These are phyloP conservation scores for Penicillium sp. DNA, from an alignment of 2,329 filamentous ascomycete genomes.

Conservation along the genomic window DNA sequence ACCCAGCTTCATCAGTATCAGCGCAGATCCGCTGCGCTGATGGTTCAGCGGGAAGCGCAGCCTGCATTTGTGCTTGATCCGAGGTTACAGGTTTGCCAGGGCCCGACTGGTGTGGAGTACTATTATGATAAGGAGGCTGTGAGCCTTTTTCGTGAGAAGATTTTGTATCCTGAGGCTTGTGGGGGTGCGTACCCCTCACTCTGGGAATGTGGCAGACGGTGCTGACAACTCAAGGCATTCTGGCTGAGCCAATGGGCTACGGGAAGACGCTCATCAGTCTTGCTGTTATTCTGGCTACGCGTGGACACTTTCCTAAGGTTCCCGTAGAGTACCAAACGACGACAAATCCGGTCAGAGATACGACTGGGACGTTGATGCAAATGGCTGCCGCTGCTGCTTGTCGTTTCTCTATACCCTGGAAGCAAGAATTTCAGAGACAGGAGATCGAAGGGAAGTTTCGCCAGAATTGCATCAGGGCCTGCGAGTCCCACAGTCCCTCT, in stretches of 20 bases:
- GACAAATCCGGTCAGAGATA: constrained; percentile 41
- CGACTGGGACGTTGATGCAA: constrained; percentile 62
- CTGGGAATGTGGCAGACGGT: background rate
- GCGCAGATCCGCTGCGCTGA: constrained; percentile 70
- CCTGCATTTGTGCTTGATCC: constrained; percentile 67
- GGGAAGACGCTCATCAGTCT: constrained; percentile 90
- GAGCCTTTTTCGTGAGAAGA: constrained; percentile 60
- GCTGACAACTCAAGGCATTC: constrained; percentile 33
- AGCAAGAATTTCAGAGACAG: constrained; percentile 55
- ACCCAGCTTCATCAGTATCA: constrained; percentile 75
- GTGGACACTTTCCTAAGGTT: constrained; percentile 61
- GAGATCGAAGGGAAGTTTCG: constrained; percentile 50
- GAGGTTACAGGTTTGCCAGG: constrained; percentile 58
- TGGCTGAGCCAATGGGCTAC: constrained; percentile 51
- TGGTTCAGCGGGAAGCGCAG: constrained; percentile 75
- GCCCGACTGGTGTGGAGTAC: constrained; percentile 61
- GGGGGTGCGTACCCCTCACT: constrained; percentile 56
- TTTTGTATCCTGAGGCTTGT: constrained; percentile 66
- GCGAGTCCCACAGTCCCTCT: constrained; percentile 56
- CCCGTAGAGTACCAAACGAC: constrained; percentile 58
- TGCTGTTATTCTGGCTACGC: constrained; percentile 70
- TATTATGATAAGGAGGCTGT: constrained; percentile 67
- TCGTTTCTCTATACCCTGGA: constrained; percentile 67
- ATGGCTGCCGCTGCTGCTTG: constrained; percentile 72
- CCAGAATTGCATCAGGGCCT: constrained; percentile 52